Conservation (phyloP, 345 rosid species). For the Carallia brachiata region DNA sequence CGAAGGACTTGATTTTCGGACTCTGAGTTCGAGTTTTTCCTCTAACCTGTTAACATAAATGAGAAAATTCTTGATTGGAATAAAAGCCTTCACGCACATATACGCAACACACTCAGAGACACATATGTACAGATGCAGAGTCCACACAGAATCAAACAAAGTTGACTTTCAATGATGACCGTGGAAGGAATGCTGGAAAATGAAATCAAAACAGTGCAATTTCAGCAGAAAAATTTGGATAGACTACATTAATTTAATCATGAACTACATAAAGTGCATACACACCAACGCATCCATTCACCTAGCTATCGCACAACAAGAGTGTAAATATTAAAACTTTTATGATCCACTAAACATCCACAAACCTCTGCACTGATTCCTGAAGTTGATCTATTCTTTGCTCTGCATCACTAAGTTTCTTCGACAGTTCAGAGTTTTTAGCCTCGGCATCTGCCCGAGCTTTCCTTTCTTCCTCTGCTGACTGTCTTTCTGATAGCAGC, state of each 20-base stretch:
- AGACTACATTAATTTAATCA: not conserved
- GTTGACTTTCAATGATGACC: not conserved
- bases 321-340: constrained; percentile 1
- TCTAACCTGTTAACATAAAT: constrained; percentile 55
- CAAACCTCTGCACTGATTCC: constrained; percentile 93
- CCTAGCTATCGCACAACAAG: not conserved
- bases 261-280: too few species aligned
- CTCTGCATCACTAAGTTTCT: constrained; percentile 75
- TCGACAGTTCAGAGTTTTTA: constrained; percentile 62
- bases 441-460: constrained; percentile 59
- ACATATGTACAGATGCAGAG: too few species aligned
- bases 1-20: constrained; percentile 98
- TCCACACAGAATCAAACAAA: not conserved
- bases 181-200: too few species aligned
- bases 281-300: too few species aligned
- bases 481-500: constrained; percentile 61
- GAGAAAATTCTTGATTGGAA: constrained; percentile 8
- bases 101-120: not conserved
- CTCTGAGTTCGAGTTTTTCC: constrained; percentile 94
- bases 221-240: not conserved
- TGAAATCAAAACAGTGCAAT: too few species aligned
- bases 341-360: constrained; percentile 20
- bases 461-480: constrained; percentile 62
- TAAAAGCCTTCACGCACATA: not conserved
- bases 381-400: constrained; percentile 85